Evolutionary conservation across 2,329 filamentous ascomycete species (phyloP).

Genomic region (Atkinsonella texensis): DNA sequence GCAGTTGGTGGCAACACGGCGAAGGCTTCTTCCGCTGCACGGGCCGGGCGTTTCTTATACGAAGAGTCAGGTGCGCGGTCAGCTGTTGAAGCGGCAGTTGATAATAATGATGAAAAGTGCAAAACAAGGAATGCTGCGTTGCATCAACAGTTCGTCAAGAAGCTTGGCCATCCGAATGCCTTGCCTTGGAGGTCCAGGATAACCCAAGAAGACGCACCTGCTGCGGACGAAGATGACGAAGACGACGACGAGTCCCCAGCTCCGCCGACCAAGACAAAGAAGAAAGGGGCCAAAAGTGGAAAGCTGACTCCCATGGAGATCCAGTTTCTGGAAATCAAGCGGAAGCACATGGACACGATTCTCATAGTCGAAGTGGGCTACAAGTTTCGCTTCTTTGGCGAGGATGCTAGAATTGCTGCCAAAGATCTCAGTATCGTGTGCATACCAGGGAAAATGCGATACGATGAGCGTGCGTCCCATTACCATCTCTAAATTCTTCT

Average conservation of each 20-base stretch:
- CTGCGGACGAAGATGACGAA: slow-evolving; percentile 41
- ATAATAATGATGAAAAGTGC: slow-evolving; percentile 37
- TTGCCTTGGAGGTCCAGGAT: slow-evolving; percentile 52
- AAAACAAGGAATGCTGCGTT: slow-evolving; percentile 54
- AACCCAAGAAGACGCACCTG: slow-evolving; percentile 39
- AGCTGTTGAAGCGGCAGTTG: slow-evolving; percentile 23
- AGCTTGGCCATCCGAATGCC: slow-evolving; percentile 77
- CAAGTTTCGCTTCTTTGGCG: slow-evolving; percentile 94
- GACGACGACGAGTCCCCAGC: slow-evolving; percentile 38
- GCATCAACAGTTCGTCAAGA: slow-evolving; percentile 79
- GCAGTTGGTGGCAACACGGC: slow-evolving; percentile 11
- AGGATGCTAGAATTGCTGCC: slow-evolving; percentile 80
- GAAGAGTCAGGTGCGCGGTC: slow-evolving; percentile 29
- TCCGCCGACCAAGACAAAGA: slow-evolving; percentile 39
- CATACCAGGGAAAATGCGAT: slow-evolving; percentile 89
- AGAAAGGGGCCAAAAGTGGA: slow-evolving; percentile 56
- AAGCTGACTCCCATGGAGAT: slow-evolving; percentile 93
- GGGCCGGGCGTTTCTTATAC: slow-evolving; percentile 43
- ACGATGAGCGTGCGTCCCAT: slow-evolving; percentile 61
- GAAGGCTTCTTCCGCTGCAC: slow-evolving; percentile 14
- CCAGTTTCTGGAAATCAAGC: slow-evolving; percentile 89
- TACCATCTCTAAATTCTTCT: no score
- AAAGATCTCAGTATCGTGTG: slow-evolving; percentile 92
- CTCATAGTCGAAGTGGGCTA: slow-evolving; percentile 94
- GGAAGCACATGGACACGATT: slow-evolving; percentile 77